Evolutionary conservation across 345 rosid genomes (phyloP), one percentile per base, ranked within the genome.

Genomic region (Lenwebbia sp.): DNA sequence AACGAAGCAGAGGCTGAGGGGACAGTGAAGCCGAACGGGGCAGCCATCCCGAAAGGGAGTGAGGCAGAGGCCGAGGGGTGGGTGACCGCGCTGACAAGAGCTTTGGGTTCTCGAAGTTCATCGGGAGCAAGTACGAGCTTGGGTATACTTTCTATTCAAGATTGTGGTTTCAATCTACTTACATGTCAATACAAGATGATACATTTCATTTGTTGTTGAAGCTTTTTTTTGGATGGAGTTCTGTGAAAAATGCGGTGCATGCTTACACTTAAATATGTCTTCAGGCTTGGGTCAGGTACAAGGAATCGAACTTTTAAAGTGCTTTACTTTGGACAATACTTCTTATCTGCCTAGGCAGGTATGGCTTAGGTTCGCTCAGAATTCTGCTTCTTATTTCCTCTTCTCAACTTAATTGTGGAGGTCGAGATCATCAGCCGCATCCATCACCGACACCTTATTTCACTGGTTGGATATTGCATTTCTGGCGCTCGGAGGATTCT

Each of bases 241-340:
- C 25, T 21, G 25, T 21, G 25, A 54, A 54, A 22, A 54, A 19
- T 53, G 54, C 21, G 15, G 21, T 53, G 54, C 21, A 15, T 53
- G 54, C 54, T 53, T 53, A 53, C 54, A 53, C 19, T 53, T 53
- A 40, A 17, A 54, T 54, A 54, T 54, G 21, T 17, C 55, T 54
- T 51, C 82, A 94, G 97, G 92, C 88, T 26, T 96, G 97, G 99
- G 88, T 94, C 84, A 90, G 85, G 78, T 95, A 94, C 91, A 95
- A 93, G 92, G 96, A 94, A 86, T 51, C 93, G 6, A 92, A 90
- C 76, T 87, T 87, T 89, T 40, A 90, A 53, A 85, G 85, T 76
- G 88, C 94, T 41, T 53, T 90, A 58, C 53, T 92, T 74, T 95
- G 98, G 98, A 83, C 93, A 4, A 33, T 93, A 87, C 91, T 96